These are phyloP conservation scores for Hordeum marinum DNA, from an alignment of 176 grass and related monocot species.

Conservation along the genomic window DNA sequence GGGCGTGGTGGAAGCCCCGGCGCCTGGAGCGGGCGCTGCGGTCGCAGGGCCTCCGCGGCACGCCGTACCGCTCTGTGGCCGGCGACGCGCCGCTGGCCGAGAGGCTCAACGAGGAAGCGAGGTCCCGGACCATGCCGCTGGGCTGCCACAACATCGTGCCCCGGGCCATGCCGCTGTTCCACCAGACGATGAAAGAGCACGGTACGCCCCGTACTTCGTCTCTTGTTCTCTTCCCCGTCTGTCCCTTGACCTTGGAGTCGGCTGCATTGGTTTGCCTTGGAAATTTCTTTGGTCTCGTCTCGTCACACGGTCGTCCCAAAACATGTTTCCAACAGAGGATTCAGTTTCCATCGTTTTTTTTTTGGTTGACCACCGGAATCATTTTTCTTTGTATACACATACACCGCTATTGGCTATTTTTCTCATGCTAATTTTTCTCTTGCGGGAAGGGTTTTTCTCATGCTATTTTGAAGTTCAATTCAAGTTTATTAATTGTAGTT, in stretches of 20 bases:
- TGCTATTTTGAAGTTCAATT: too few relatives aligned
- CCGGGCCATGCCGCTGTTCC: constrained; percentile 33
- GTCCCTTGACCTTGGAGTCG: not conserved
- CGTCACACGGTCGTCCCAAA: not conserved
- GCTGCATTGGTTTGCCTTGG: not conserved
- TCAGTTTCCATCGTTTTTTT: not conserved
- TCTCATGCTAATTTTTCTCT: too few relatives aligned
- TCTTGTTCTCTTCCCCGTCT: not conserved
- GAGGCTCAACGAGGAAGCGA: constrained; percentile 46
- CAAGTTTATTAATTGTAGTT: too few relatives aligned
- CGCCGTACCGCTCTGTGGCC: constrained; percentile 31
- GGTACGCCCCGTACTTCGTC: not conserved
- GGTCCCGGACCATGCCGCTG: constrained; percentile 41
- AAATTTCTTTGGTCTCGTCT: too few relatives aligned
- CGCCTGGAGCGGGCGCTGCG: constrained; percentile 36
- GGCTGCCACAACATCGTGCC: constrained; percentile 51
- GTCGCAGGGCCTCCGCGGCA: constrained; percentile 59
- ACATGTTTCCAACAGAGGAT: not conserved
- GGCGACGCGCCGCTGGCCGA: constrained; percentile 42
- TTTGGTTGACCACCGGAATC: too few relatives aligned
- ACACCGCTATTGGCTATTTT: not conserved
- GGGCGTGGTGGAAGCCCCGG: constrained; percentile 57
- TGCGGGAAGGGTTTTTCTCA: too few relatives aligned
- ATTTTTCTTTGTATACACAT: too few relatives aligned
- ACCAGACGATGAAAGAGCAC: constrained; percentile 55